Base-by-base conservation (phyloP, 2,329 filamentous ascomycete genomes). In the Colletotrichum orbiculare region DNA sequence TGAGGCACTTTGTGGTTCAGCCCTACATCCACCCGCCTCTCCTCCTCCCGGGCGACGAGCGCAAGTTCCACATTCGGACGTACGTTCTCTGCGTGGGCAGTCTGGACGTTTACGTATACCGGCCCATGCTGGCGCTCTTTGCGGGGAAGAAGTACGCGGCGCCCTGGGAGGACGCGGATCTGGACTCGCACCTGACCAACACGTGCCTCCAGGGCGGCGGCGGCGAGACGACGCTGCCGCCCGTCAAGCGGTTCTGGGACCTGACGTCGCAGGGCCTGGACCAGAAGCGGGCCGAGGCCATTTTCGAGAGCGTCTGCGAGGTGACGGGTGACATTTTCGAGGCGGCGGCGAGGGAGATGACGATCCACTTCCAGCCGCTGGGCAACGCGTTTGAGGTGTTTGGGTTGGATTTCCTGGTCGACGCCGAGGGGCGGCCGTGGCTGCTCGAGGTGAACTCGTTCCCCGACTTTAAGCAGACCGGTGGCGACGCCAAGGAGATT, bases 1-100 rank as follows among this genome's bases (percentile, higher is more conserved):
- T 99, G 54, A 91, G 96, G 64, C 95, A 99, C 80, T 99, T 99
- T 80, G 89, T 98, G 72, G 94, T 91, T 6, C 96, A 99, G 77
- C 93, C 93, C 1, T 99, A 99, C 78, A 95, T 99, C 72, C 87
- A 97, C 76, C 92, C 91, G 2, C 94, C 95, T 0, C 86, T 98
- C 4, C 85, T 97, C 11, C 81, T 95, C 13, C 83, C 82, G 3
- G 84, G 82, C n/a, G 85, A 85, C 37, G 82, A 84, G 66, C 87
- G 91, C 68, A 99, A 99, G 78, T 99, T 98, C 80, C 96, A 99
- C 79, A 93, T 99, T 73, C 86, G 96, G 48, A 93, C 91, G 2
- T 99, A 99, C 77, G 92, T 97, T 33, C 85, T 97, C 64, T 92
- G 93, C 56, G 83, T 89, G 2, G 94, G 94, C 47, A 87, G 89